Base-by-base conservation (phyloP, 2,329 filamentous ascomycete genomes). In the Fusarium pseudocircinatum region DNA sequence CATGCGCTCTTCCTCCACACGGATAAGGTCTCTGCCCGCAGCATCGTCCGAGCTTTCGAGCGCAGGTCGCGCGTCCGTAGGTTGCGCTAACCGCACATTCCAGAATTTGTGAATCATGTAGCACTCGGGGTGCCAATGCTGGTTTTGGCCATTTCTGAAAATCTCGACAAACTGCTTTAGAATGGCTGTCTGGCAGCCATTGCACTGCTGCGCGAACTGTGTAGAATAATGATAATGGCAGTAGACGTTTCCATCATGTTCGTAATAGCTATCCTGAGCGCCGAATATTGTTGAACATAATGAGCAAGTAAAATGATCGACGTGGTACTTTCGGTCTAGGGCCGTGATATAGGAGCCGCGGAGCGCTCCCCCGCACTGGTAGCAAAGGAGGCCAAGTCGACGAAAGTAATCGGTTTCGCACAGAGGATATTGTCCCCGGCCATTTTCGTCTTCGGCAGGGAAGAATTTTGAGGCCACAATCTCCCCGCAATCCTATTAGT, bases 51-150 rank as follows among this genome's bases (percentile, higher is more conserved):
- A 80, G 59, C 87, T 78, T 34, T 74, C 36, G n/a, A 83, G 80
- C 26, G 82, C 73, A 36, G 82, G 83, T 63, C 87, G 84, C 40
- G 85, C 79, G 64, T 91, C 87, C 44, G 88, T 87, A 16, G 89
- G 86, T 32, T 91, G 88, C 16, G 91, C 90, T 42, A 99, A 86
- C 58, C 96, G 92, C 67, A 99, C 96, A 80, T 98, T 99, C 96
- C 96, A 99, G 83, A 98, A 99, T 80, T 99, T 99, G 85, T 99
- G 96, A 72, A 99, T 99, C 96, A 99, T 99, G 83, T 99, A 99
- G 83, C 96, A 99, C 83, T 99, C 96, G 4, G 96, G 96, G 81
- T 99, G 96, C 96, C 96, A 99, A 81, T 99, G 96, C 80, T 99
- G 96, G 80, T 98, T 98, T 81, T 97, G 94, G 4, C 96, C 96